Percentiles rank a stretch among this genome's conserved stretches.
Conservation (phyloP, 2,329 filamentous ascomycete species). For the Metarhizium album region DNA sequence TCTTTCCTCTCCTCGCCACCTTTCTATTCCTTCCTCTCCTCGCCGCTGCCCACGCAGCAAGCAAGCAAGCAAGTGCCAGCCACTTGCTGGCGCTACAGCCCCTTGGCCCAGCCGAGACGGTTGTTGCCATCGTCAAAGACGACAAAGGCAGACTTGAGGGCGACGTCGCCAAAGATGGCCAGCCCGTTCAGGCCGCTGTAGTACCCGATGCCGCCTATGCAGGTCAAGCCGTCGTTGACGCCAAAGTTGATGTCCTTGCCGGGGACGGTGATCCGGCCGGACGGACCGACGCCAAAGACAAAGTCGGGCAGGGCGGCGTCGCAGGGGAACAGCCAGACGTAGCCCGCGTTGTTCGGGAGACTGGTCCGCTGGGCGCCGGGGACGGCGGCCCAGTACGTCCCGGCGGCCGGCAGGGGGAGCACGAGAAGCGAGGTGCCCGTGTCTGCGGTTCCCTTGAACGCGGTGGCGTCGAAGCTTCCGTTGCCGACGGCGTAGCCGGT, state of each 20-base stretch:
- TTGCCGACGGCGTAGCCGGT: conserved; percentile 13
- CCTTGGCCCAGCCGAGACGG: conserved; percentile 27
- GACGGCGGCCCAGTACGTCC: conserved; percentile 36
- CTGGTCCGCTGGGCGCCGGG: conserved; percentile 22
- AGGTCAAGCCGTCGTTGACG: conserved; percentile 30
- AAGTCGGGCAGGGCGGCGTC: conserved; percentile 33
- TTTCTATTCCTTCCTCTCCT: no score
- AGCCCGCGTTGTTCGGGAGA: conserved; percentile 16
- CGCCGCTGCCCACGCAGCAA: no score
- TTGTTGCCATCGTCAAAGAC: conserved; percentile 44
- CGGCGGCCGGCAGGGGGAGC: conserved; percentile 39
- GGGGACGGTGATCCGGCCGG: conserved; percentile 43
- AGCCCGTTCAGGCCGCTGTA: conserved; percentile 40
- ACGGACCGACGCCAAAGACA: conserved; percentile 43
- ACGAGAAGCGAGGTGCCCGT: conserved; percentile 54
- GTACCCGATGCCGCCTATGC: conserved; percentile 48
- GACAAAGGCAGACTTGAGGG: conserved; percentile 48
- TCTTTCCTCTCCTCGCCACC: no score
- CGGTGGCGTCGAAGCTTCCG: conserved; percentile 17
- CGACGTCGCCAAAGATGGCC: conserved; percentile 53
- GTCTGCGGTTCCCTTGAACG: conserved; percentile 40
- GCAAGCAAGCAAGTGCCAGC: no score
- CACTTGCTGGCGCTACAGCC: not conserved
- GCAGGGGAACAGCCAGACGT: conserved; percentile 30
- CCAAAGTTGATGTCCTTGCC: conserved; percentile 38